Evolutionary conservation across 163 green algal genomes (phyloP), one percentile per base, ranked within the genome.

Genomic region (Chloromonas sp.): DNA sequence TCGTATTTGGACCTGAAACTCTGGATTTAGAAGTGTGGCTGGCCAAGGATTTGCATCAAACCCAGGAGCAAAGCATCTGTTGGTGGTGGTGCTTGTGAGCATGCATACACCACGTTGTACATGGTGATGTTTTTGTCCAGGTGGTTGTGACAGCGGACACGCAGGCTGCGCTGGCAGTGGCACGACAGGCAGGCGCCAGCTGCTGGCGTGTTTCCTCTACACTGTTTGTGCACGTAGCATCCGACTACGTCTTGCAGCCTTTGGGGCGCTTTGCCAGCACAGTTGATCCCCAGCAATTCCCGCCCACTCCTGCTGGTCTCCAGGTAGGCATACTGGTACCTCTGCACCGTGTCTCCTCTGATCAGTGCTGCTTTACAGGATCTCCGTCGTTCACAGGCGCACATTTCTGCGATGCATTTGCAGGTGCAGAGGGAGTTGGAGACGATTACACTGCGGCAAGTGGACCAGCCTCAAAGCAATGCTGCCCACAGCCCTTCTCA

Each of bases 131-230:
- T 36, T 36, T 36, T 36, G 36, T 36, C 36, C 89, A 95, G 92
- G 92, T 97, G n/a, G 82, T 98, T 3, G 94, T 92, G 76, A 93
- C 87, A 0, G 82, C 94, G 3, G 92, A 88, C 13, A 98, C 94
- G 14, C 79, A 93, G 80, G 82, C 83, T 60, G 94, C 94, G 1
- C 87, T 93, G 15, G 86, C 91, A n/a, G 61, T 59, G 1, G 92
- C 93, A 0, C 70, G 82, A 3, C 71, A 70, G 0, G 85, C 87
- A 5, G 91, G 94, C 2, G 84, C 90, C 8, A 86, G 76, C 84
- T 85, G 89, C 1, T 98, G 96, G 95, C 88, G 96, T 1, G 92
- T 98, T 1, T 96, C 91, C 70, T 95, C 89, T 70, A 98, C 96
- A 0, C 90, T 98, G 60, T 98, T 98, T 89, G 89, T 79, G 1